These are phyloP conservation scores for Cyberlindnera xishuangbannaensis DNA, from an alignment of 805 yeast species.

Conservation along the genomic window DNA sequence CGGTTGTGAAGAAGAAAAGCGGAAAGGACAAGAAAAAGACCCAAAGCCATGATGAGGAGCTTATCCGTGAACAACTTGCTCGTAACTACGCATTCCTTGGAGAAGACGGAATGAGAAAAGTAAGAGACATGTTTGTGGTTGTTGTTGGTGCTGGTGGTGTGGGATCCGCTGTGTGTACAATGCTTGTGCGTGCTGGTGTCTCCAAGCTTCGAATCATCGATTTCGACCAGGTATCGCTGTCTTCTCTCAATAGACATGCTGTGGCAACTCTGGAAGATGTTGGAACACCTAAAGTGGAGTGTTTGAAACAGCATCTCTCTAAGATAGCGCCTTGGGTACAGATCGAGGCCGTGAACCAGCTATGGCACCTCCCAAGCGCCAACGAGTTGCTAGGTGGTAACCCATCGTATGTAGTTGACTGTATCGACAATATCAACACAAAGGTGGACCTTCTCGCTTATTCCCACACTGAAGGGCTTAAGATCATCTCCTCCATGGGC, in stretches of 20 bases:
- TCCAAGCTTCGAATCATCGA: slow-evolving; percentile 76
- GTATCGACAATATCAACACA: slow-evolving; percentile 96
- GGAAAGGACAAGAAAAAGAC: slow-evolving; percentile 2
- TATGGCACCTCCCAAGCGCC: slow-evolving; percentile 69
- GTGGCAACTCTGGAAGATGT: slow-evolving; percentile 90
- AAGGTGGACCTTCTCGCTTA: slow-evolving; percentile 83
- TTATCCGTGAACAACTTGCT: slow-evolving; percentile 87
- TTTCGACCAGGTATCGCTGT: slow-evolving; percentile 92
- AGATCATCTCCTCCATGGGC: slow-evolving; percentile 90
- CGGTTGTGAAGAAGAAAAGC: too few species aligned
- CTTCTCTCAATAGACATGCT: slow-evolving; percentile 90
- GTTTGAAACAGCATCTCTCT: slow-evolving; percentile 60
- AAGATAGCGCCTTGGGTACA: slow-evolving; percentile 92
- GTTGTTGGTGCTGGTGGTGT: slow-evolving; percentile 98
- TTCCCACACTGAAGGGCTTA: slow-evolving; percentile 53
- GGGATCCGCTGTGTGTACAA: slow-evolving; percentile 92
- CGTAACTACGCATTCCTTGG: slow-evolving; percentile 91
- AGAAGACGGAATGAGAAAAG: slow-evolving; percentile 70
- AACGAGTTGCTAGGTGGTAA: slow-evolving; percentile 51
- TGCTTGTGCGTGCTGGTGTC: slow-evolving; percentile 89
- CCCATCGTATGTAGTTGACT: slow-evolving; percentile 80
- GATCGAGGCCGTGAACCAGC: slow-evolving; percentile 68
- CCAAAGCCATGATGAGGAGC: slow-evolving; percentile 48
- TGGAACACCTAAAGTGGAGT: slow-evolving; percentile 84
- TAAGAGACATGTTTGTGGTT: slow-evolving; percentile 66